A percentile compares a stretch with the other conserved stretches of the same genome.
Conservation (phyloP, 1,139 yeast genomes). For the Hemisphaericaspora xylanilytica region DNA sequence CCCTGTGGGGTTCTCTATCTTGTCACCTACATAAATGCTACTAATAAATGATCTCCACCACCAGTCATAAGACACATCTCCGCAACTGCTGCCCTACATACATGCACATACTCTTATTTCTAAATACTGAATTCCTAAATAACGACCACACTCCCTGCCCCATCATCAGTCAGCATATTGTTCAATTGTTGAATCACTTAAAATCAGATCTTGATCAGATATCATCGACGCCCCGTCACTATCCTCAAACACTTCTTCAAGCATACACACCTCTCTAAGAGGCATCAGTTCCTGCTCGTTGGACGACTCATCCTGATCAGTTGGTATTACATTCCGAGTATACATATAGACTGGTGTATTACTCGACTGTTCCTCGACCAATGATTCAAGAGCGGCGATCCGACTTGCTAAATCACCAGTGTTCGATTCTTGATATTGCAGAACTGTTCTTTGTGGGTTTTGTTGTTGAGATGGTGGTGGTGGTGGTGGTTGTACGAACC, state of each 20-base stretch:
- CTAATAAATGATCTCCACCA: too few species aligned
- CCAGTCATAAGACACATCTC: too few species aligned
- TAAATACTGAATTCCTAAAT: too few species aligned
- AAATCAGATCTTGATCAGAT: slow-evolving; percentile 7
- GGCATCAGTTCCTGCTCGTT: slow-evolving; percentile 21
- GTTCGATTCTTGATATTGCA: neutral
- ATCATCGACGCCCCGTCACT: neutral
- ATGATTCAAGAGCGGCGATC: neutral
- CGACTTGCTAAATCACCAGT: neutral
- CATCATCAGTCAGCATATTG: slow-evolving; percentile 5
- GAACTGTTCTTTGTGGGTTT: neutral
- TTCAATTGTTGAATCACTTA: slow-evolving; percentile 10
- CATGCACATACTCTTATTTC: too few species aligned
- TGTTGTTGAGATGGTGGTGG: slow-evolving; percentile 1
- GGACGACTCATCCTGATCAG: slow-evolving; percentile 10
- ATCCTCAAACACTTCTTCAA: slow-evolving; percentile 6
- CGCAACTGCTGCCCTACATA: too few species aligned
- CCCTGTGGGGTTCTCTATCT: too few species aligned
- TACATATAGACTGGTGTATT: slow-evolving; percentile 11
- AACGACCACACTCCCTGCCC: too few species aligned
- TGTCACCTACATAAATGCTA: too few species aligned
- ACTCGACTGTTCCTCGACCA: neutral
- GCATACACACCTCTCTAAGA: slow-evolving; percentile 17
- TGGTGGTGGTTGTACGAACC: neutral
- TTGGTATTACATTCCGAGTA: too few species aligned